These are phyloP conservation scores for Xylaria sp. DNA, from an alignment of 2,329 filamentous ascomycete species.

Conservation along the genomic window DNA sequence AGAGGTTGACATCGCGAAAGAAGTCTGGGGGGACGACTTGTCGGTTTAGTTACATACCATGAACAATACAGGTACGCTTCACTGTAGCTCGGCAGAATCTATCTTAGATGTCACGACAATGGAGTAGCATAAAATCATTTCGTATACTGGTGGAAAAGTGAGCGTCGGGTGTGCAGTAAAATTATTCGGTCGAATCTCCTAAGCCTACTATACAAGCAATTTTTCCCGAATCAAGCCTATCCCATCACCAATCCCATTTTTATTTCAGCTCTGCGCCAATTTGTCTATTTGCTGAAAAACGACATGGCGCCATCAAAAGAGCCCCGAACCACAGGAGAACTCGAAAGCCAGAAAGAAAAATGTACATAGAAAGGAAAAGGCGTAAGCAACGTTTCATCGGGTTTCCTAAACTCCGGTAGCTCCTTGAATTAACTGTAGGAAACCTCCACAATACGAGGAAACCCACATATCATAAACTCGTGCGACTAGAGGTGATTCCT, in stretches of 20 bases:
- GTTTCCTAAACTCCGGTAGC: conserved; percentile 30
- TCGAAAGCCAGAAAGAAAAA: neutral
- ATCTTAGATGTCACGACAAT: neutral
- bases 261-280: conserved; percentile 27
- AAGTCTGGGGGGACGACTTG: conserved; percentile 64
- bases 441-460: conserved; percentile 16
- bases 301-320: conserved; percentile 3
- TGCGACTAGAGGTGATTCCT: conserved; percentile 21
- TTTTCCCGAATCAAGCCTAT: conserved; percentile 13
- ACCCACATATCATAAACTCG: conserved; percentile 27
- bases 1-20: conserved; percentile 67
- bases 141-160: neutral
- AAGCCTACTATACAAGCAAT: conserved; percentile 36
- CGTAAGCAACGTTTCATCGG: conserved; percentile 5
- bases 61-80: conserved; percentile 5
- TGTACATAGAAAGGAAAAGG: conserved; percentile 12
- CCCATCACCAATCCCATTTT: conserved; percentile 19
- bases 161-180: conserved; percentile 2
- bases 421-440: conserved; percentile 17
- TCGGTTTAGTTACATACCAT: conserved; percentile 39
- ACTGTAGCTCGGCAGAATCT: neutral
- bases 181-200: conserved; percentile 10
- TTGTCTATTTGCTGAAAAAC: conserved; percentile 25
- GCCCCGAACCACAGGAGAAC: conserved; percentile 6
- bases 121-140: neutral